Conservation (phyloP, 345 rosid genomes). For the Jatropha curcas region DNA sequence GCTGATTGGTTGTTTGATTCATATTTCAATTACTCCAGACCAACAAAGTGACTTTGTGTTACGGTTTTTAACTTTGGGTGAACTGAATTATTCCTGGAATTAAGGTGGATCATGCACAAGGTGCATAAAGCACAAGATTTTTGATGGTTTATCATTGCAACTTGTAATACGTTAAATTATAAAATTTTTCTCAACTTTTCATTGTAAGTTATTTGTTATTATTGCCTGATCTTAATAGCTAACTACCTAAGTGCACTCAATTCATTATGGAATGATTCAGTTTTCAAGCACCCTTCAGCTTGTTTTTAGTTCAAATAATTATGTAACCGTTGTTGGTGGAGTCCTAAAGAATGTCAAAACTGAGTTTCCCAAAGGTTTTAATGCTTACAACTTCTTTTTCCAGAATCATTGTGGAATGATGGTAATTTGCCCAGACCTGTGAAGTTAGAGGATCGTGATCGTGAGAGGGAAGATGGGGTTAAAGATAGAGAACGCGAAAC, state of each 20-base stretch:
- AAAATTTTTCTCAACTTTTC: neutral
- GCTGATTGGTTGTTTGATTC: neutral
- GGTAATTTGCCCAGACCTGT: conserved; percentile 64
- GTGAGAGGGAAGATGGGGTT: conserved; percentile 54
- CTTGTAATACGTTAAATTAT: no score
- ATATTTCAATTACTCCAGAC: neutral
- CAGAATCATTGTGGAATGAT: conserved; percentile 64
- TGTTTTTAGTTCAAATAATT: neutral
- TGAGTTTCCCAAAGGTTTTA: conserved; percentile 7
- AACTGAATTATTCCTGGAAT: neutral
- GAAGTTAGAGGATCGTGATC: conserved; percentile 67
- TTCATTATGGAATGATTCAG: neutral
- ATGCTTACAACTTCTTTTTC: conserved; percentile 23
- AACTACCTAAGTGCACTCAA: neutral
- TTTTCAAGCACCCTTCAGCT: neutral
- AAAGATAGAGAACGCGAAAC: conserved; percentile 69
- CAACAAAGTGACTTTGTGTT: neutral
- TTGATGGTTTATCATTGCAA: neutral
- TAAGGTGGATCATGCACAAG: neutral
- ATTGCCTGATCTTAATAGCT: neutral
- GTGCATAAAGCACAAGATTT: neutral
- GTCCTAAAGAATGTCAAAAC: no score
- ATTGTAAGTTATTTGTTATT: neutral
- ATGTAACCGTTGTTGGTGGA: no score
- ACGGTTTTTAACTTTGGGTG: neutral